These are phyloP conservation scores for Nitzschia inconspicua DNA, from an alignment of 108 stramenopile genomes.

Conservation along the genomic window DNA sequence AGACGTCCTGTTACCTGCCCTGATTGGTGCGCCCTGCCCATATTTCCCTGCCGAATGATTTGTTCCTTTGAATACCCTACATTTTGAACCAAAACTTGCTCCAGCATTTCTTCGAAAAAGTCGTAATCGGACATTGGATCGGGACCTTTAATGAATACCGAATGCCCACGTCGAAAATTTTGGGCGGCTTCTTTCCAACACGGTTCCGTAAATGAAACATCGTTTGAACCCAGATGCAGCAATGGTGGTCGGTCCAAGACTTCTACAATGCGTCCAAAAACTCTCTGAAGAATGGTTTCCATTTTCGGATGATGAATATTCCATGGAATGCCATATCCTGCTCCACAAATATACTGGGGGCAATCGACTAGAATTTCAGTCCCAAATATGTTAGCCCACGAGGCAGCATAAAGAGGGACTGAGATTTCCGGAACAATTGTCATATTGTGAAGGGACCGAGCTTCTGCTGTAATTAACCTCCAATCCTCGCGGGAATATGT, in stretches of 20 bases:
- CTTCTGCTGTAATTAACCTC: neutral
- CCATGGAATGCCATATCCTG: slow-evolving; percentile 39
- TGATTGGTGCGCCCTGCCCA: neutral
- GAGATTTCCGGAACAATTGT: slow-evolving; percentile 3
- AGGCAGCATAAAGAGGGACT: neutral
- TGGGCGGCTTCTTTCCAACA: slow-evolving; percentile 36
- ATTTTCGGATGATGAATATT: slow-evolving; percentile 29
- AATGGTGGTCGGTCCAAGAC: slow-evolving; percentile 36
- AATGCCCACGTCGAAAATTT: neutral
- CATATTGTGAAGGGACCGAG: neutral
- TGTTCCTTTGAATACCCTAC: slow-evolving; percentile 17
- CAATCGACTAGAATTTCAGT: slow-evolving; percentile 40
- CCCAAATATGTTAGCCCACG: neutral
- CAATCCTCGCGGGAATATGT: neutral
- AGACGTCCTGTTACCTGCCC: slow-evolving; percentile 1
- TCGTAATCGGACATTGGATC: slow-evolving; percentile 1
- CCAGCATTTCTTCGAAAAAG: neutral
- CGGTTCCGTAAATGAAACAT: slow-evolving; percentile 12
- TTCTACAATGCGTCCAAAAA: slow-evolving; percentile 23
- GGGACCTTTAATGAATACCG: no score
- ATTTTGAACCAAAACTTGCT: slow-evolving; percentile 1
- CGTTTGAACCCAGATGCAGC: slow-evolving; percentile 28
- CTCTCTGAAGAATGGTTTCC: slow-evolving; percentile 13
- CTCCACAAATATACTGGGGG: slow-evolving; percentile 32
- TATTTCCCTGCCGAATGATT: slow-evolving; percentile 18